Conservation (phyloP, 2,329 filamentous ascomycete genomes). For the Ophiostoma montium region DNA sequence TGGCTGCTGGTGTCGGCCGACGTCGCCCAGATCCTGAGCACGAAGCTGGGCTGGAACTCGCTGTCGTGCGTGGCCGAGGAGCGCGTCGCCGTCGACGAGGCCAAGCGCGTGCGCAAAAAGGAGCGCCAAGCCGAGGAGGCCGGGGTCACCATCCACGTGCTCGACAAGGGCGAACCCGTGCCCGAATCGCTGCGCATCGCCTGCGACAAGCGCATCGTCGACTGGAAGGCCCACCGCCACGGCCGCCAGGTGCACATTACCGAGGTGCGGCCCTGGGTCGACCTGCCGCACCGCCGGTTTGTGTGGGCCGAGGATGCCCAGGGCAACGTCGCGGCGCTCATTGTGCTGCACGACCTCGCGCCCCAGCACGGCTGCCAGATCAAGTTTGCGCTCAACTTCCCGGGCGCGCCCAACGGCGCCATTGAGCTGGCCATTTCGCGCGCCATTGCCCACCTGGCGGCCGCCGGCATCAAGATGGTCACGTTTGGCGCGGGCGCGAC, state of each 20-base stretch:
- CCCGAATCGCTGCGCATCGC: slow-evolving; percentile 53
- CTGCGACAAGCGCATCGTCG: slow-evolving; percentile 57
- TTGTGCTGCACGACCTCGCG: slow-evolving; percentile 70
- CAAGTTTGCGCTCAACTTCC: slow-evolving; percentile 94
- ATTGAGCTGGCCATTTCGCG: slow-evolving; percentile 73
- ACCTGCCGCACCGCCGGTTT: slow-evolving; percentile 71
- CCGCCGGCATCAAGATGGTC: slow-evolving; percentile 48
- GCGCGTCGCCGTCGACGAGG: slow-evolving; percentile 52
- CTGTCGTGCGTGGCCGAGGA: slow-evolving; percentile 83
- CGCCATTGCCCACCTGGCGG: slow-evolving; percentile 39
- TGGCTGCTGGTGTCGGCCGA: slow-evolving; percentile 80
- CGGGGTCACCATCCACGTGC: slow-evolving; percentile 65
- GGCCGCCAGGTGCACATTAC: slow-evolving; percentile 82
- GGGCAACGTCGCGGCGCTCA: slow-evolving; percentile 59
- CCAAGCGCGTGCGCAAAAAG: slow-evolving; percentile 49
- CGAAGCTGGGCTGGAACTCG: slow-evolving; percentile 73
- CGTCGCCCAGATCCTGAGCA: slow-evolving; percentile 65
- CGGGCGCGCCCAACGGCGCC: slow-evolving; percentile 67
- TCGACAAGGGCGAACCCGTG: slow-evolving; percentile 31
- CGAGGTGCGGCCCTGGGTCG: slow-evolving; percentile 78
- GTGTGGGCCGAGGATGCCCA: slow-evolving; percentile 64
- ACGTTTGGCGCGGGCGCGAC: slow-evolving; percentile 82
- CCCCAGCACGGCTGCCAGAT: slow-evolving; percentile 81
- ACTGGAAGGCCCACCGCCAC: slow-evolving; percentile 70
- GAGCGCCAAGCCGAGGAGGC: slow-evolving; percentile 69